Evolutionary conservation across 345 rosid species (phyloP), one percentile per base, ranked within the genome.

Genomic region (Hibiscus syriacus): DNA sequence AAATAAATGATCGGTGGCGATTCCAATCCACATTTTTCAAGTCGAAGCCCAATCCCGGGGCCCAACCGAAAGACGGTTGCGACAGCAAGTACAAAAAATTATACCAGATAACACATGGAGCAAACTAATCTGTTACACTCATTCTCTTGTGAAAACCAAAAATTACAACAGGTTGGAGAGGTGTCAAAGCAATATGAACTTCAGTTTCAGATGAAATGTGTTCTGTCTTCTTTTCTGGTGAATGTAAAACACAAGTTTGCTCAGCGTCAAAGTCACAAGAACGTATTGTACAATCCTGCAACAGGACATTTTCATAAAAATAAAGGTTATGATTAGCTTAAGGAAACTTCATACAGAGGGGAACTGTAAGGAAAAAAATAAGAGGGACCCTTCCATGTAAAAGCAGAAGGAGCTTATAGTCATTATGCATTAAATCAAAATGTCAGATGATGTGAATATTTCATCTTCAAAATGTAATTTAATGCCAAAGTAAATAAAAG

Each of bases 131-230:
- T 76, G 99, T 89, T 20, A 94, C 99, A 74, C 96, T 94, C 99
- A 94, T 91, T 80, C 95, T 80, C 68, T 82, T 78, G 27, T 84
- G 92, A 78, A 91, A 94, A 75, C 98, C 98, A 49, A 94, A 94
- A 79, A 94, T 91, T 9, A 91, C 99, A 79, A 94, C 96, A 38
- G 98, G 95, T 61, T 84, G 98, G 36, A 94, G 86, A 61, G 97
- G 93, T 23, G 98, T 91, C 82, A 94, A 86, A 23, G 99, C 99
- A 30, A 94, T 86, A 84, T 91, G 98, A 26, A 94, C 97, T 82
- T 94, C 99, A 8, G 92, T 68, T 63, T 89, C 92, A 0, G 83
- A 62, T 26, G 96, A 81, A 76, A 94, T 84, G 43, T 76, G 90
- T 64, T 94, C 99, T 65, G 67, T 81, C 78, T 79, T 91, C 81